Base-by-base conservation (phyloP, 306 rosid genomes). In the Fragaria nilgerrensis region DNA sequence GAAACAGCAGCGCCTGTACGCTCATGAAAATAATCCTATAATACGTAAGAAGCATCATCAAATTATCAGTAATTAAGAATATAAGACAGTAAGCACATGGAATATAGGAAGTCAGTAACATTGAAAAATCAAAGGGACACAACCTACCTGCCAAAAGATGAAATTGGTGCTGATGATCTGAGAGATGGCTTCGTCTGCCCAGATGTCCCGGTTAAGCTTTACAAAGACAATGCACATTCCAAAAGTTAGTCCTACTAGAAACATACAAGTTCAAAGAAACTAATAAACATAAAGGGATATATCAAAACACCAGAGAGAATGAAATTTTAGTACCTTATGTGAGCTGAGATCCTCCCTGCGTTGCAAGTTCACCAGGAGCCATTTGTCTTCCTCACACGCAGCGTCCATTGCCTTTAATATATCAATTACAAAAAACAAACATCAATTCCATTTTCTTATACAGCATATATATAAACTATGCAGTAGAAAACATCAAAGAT, bases 91-190 rank as follows among this genome's bases (percentile, higher is more conserved):
- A 55, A 55, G 13, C 13, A 55, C 13, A 55, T 6, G 7, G 3
- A 20, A 55, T n/a, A 55, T 55, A 55, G 27, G 16, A 15, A 55
- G 5, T 55, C n/a, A 1, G 11, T 19, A 19, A 20, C 62, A 55
- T 11, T 61, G n/a, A 49, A 5, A 15, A 49, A 49, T 15, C 7
- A 19, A 4, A 49, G 2, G 47, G 7, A 43, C 47, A 9, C 19
- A 48, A 73, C 88, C n/a, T 53, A 93, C 98, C 98, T 93, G 96
- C 98, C 98, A 93, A 85, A 93, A 93, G 79, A 93, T 86, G 84
- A 91, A 91, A 80, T 91, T 93, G 70, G 91, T 88, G 81, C 79
- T 78, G 19, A 93, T 93, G 62, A 97, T 93, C 82, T 91, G 96
- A 86, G 96, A 88, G 83, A 93, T 97, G 79, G 91, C 93, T 75